These are phyloP conservation scores for Corinectria fuckeliana DNA, from an alignment of 2,329 filamentous ascomycete genomes.

Conservation along the genomic window DNA sequence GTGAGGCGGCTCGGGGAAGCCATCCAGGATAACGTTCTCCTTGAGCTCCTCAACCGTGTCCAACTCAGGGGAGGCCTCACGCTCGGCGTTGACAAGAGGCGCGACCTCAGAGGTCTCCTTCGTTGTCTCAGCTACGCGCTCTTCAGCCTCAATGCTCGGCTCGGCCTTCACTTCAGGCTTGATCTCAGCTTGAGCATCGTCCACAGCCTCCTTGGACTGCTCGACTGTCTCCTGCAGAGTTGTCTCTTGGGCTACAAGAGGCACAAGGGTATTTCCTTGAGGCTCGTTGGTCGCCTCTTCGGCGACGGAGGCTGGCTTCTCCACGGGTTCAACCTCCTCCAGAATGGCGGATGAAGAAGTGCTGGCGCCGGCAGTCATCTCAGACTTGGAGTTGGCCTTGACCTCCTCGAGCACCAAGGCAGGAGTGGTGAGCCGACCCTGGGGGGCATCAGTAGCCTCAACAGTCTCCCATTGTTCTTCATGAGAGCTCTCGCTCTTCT, in stretches of 20 bases:
- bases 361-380: constrained; percentile 28
- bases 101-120: constrained; percentile 11
- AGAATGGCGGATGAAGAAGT: constrained; percentile 22
- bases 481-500: constrained; percentile 14
- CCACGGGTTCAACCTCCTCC: constrained; percentile 9
- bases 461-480: constrained; percentile 25
- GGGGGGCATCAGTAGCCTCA: constrained; percentile 16
- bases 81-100: not conserved
- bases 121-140: constrained; percentile 13
- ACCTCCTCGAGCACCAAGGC: constrained; percentile 7
- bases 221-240: not conserved
- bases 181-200: constrained; percentile 1
- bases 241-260: not conserved
- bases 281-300: not conserved
- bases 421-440: not conserved
- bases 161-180: constrained; percentile 1
- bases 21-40: constrained; percentile 12
- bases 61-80: not conserved
- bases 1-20: constrained; percentile 30
- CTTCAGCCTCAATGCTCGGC: constrained; percentile 14
- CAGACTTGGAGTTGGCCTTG: constrained; percentile 27
- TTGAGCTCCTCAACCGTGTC: constrained; percentile 8
- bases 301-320: not conserved
- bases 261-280: not conserved
- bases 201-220: not conserved